phyloP scores from a whole-genome alignment of 805 yeast species.

The Myxozyma kluyveri region DNA sequence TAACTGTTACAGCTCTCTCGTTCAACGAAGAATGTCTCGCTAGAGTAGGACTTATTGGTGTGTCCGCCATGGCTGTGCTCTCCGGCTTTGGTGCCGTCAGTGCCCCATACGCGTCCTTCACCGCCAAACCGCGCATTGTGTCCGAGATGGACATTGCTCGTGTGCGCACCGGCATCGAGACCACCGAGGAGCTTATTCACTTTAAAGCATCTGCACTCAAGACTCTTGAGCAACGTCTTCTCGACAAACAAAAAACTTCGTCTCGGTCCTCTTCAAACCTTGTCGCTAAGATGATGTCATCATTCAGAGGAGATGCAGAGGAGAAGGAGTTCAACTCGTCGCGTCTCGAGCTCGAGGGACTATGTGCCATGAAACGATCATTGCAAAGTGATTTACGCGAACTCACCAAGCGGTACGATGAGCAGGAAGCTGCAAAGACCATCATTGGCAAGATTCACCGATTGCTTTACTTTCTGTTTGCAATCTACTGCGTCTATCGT shows the following conservation, averaged over 20 bases:
- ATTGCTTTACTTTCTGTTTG: constrained; percentile 36
- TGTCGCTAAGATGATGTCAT: constrained; percentile 33
- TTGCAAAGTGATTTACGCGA: constrained; percentile 37
- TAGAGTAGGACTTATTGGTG: constrained; percentile 42
- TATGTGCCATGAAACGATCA: constrained; percentile 37
- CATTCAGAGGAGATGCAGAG: constrained; percentile 30
- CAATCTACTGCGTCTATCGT: constrained; percentile 45
- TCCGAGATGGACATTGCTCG: constrained; percentile 37
- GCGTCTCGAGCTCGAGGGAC: constrained; percentile 38
- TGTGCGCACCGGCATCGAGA: constrained; percentile 33
- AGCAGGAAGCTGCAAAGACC: constrained; percentile 35
- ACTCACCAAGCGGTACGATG: constrained; percentile 30
- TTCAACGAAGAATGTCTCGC: constrained; percentile 35
- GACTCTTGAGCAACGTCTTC: constrained; percentile 30
- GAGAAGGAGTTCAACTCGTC: constrained; percentile 23
- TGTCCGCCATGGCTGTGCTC: constrained; percentile 43
- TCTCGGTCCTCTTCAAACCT: constrained; percentile 34
- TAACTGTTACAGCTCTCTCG: constrained; percentile 6
- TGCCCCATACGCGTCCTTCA: constrained; percentile 42
- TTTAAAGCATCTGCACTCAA: constrained; percentile 33
- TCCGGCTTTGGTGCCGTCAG: constrained; percentile 44
- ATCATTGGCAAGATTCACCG: constrained; percentile 35
- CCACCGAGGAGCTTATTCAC: constrained; percentile 36
- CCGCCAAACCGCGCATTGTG: constrained; percentile 32
- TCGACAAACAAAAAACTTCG: constrained; percentile 26